A percentile compares a stretch with the other conserved stretches of the same genome.
These are phyloP conservation scores for Sindora glabra DNA, from an alignment of 306 rosid species.

Conservation along the genomic window DNA sequence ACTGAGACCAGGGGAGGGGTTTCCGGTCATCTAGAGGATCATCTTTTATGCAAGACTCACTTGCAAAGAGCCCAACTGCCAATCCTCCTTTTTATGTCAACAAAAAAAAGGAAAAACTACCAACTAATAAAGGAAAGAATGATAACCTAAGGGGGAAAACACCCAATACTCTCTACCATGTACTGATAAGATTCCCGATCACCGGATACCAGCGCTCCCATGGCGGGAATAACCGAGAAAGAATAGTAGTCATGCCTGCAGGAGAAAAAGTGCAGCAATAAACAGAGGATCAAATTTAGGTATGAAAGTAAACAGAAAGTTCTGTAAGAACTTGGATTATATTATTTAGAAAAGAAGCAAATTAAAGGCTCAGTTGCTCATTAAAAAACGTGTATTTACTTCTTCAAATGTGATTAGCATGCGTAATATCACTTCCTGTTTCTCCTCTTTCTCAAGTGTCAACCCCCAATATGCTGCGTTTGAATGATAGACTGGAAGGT, in stretches of 20 bases:
- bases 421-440: background rate
- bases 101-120: no score
- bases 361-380: background rate
- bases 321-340: background rate
- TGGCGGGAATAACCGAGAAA: conserved; percentile 65
- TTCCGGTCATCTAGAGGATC: no score
- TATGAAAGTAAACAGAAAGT: background rate
- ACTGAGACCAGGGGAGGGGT: no score
- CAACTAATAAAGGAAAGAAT: no score
- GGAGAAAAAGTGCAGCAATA: conserved; percentile 22
- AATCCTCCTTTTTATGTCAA: no score
- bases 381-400: background rate
- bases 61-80: no score
- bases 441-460: background rate
- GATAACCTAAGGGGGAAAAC: conserved; percentile 81
- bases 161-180: conserved; percentile 82
- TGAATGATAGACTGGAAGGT: conserved; percentile 17
- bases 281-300: conserved; percentile 4
- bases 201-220: conserved; percentile 81
- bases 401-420: conserved; percentile 11
- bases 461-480: background rate
- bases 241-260: conserved; percentile 81
- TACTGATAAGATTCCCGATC: conserved; percentile 89
- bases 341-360: background rate
- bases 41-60: no score